phyloP scores from a whole-genome alignment of 148 eudicot genomes.

The Persicaria tinctoria region DNA sequence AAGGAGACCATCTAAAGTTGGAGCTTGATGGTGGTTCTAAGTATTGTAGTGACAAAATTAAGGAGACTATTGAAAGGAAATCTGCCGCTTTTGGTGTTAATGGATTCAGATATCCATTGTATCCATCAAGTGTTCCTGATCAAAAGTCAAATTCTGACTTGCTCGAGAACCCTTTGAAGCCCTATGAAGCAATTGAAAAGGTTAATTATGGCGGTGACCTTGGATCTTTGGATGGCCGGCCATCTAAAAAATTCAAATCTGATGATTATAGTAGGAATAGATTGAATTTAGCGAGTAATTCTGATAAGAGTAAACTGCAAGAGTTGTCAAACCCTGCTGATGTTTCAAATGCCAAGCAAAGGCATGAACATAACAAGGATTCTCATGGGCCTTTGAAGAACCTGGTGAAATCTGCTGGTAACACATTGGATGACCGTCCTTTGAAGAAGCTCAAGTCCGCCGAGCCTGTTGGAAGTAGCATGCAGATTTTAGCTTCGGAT shows the following conservation, averaged over 20 bases:
- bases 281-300: constrained; percentile 12
- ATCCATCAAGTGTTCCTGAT: background rate
- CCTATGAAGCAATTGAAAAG: constrained; percentile 13
- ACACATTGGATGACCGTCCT: background rate
- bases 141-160: background rate
- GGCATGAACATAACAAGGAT: background rate
- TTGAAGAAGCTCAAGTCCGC: background rate
- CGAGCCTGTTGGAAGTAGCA: background rate
- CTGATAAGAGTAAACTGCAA: constrained; percentile 14
- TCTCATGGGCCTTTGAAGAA: background rate
- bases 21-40: background rate
- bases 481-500: background rate
- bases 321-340: constrained; percentile 1
- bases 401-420: background rate
- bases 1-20: background rate
- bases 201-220: constrained; percentile 16
- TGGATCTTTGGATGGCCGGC: constrained; percentile 22
- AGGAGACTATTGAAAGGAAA: background rate
- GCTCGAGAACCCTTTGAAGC: constrained; percentile 4
- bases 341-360: background rate
- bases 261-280: constrained; percentile 16
- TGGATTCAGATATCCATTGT: background rate
- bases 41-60: background rate
- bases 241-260: constrained; percentile 30
- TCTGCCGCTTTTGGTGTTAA: background rate